Conservation (phyloP, 768 basidiomycete genomes). For the Rhodosporidiobolus odoratus region DNA sequence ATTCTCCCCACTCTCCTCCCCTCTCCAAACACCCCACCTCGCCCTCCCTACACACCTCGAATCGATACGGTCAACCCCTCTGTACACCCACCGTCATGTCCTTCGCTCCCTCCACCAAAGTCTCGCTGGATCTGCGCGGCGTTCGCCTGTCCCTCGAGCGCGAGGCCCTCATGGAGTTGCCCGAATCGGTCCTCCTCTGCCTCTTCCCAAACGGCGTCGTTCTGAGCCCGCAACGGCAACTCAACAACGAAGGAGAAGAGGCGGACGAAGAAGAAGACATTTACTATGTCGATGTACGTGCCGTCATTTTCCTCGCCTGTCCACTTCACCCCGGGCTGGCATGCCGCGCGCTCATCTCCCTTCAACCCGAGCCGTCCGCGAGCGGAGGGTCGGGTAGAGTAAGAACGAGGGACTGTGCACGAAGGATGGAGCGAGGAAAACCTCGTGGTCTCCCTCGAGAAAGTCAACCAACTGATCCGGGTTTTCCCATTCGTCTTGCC, state of each 20-base stretch:
- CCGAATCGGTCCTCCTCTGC: constrained; percentile 91
- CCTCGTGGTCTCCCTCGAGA: no score
- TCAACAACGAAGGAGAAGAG: constrained; percentile 58
- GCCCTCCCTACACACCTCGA: not conserved
- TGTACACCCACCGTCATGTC: constrained; percentile 8
- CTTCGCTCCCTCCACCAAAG: constrained; percentile 30
- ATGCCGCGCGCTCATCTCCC: not conserved
- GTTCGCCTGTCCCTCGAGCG: constrained; percentile 88
- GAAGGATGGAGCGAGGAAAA: no score
- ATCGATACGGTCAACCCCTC: not conserved
- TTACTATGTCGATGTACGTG: constrained; percentile 89
- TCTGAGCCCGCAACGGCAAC: constrained; percentile 63
- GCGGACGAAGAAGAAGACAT: constrained; percentile 84
- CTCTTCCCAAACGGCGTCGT: constrained; percentile 97
- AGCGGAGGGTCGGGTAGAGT: no score
- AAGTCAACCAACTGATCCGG: no score
- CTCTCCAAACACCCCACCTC: not conserved
- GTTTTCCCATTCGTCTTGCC: not conserved
- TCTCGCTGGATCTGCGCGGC: constrained; percentile 88
- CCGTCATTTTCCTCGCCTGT: not conserved
- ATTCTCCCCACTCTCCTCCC: not conserved
- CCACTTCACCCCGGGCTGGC: no score
- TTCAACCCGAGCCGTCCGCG: no score
- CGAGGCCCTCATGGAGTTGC: constrained; percentile 96
- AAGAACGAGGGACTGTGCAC: no score